Evolutionary conservation across 2,329 filamentous ascomycete species (phyloP).

Genomic region (Alternaria burnsii): DNA sequence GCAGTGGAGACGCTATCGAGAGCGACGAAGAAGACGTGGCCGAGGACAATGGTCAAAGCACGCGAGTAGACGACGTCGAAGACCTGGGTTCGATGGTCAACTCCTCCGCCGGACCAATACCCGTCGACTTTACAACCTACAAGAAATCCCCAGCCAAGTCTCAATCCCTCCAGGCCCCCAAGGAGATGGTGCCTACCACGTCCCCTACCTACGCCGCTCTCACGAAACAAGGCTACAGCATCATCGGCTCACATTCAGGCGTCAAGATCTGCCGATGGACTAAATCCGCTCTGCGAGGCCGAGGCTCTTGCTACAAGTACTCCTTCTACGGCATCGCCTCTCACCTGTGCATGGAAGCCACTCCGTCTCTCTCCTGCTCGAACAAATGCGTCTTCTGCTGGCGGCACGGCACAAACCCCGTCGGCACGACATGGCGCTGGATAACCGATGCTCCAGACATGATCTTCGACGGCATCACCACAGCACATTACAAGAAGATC

Average conservation of each 20-base stretch:
- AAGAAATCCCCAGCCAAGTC: slow-evolving; percentile 59
- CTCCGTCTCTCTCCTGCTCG: slow-evolving; percentile 91
- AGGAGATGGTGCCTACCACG: slow-evolving; percentile 93
- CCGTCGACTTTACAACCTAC: slow-evolving; percentile 87
- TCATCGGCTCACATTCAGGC: slow-evolving; percentile 92
- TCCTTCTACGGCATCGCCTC: slow-evolving; percentile 97
- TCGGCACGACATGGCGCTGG: slow-evolving; percentile 97
- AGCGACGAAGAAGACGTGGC: slow-evolving; percentile 76
- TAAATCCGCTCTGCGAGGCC: slow-evolving; percentile 91
- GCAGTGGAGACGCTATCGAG: slow-evolving; percentile 84
- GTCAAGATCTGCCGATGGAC: slow-evolving; percentile 99
- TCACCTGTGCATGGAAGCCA: slow-evolving; percentile 98
- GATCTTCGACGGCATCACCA: slow-evolving; percentile 90
- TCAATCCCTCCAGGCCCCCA: slow-evolving; percentile 59
- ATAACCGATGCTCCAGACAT: slow-evolving; percentile 88
- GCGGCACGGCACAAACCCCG: slow-evolving; percentile 96
- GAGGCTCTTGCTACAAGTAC: slow-evolving; percentile 96
- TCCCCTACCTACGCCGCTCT: slow-evolving; percentile 89
- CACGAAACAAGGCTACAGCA: slow-evolving; percentile 96
- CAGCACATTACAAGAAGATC: slow-evolving; percentile 95
- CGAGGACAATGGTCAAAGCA: slow-evolving; percentile 47
- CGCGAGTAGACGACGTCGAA: slow-evolving; percentile 77
- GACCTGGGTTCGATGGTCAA: slow-evolving; percentile 76
- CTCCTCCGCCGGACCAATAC: slow-evolving; percentile 61
- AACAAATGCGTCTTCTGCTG: slow-evolving; percentile 99